Conservation (phyloP, 768 basidiomycete genomes). For the Lactarius deliciosus region DNA sequence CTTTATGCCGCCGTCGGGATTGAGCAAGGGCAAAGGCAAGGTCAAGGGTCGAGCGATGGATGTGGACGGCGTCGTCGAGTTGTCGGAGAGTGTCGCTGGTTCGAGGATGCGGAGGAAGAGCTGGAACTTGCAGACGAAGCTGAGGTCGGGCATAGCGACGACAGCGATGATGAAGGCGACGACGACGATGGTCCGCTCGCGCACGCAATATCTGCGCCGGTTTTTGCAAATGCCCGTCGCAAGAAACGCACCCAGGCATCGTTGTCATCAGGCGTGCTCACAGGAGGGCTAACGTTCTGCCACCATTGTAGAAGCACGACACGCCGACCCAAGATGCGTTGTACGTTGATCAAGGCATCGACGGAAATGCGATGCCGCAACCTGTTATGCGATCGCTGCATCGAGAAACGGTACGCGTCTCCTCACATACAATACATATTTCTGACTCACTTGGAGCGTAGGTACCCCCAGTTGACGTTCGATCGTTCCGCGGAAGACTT, state of each 20-base stretch:
- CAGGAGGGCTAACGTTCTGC: constrained; percentile 21
- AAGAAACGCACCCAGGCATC: not conserved
- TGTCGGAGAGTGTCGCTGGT: no score
- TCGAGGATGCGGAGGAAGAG: no score
- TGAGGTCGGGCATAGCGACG: not conserved
- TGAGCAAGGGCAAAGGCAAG: not conserved
- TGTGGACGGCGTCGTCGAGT: no score
- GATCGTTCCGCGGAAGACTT: no score
- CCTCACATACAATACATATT: not conserved
- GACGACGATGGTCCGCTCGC: not conserved
- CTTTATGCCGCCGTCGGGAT: not conserved
- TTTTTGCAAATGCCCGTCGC: not conserved
- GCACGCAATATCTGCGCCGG: not conserved
- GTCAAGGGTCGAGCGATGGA: no score
- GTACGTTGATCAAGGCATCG: not conserved
- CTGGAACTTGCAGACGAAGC: constrained; percentile 7
- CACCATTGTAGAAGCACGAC: constrained; percentile 24
- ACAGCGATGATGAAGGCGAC: not conserved
- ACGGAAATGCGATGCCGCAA: constrained; percentile 9
- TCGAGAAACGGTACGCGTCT: constrained; percentile 22
- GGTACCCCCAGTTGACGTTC: constrained; percentile 39
- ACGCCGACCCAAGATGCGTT: constrained; percentile 20
- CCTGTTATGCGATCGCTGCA: constrained; percentile 24
- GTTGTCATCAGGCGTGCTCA: no score
- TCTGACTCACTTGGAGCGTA: constrained; percentile 26